These are phyloP conservation scores for Blastomyces percursus DNA, from an alignment of 2,329 filamentous ascomycete genomes.

Conservation along the genomic window DNA sequence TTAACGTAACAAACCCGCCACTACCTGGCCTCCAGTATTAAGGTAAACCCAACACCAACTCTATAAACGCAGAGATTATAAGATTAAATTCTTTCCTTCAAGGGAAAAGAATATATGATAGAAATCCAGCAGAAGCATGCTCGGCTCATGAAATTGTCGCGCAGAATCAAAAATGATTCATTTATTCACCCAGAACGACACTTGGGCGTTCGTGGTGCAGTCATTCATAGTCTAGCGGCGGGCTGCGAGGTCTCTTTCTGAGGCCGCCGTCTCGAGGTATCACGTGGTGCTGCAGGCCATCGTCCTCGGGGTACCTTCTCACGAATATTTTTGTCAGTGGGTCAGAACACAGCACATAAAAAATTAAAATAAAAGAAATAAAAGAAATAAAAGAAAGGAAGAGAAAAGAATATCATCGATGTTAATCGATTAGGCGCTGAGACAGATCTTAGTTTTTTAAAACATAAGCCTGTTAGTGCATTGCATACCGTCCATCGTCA, in stretches of 20 bases:
- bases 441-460: not conserved
- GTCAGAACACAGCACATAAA: not conserved
- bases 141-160: not conserved
- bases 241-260: not conserved
- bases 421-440: not conserved
- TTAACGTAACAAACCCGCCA: not conserved
- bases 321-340: not conserved
- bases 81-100: not conserved
- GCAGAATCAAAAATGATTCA: not conserved
- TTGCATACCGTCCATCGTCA: conserved; percentile 19
- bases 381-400: not conserved
- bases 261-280: not conserved
- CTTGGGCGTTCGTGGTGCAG: not conserved
- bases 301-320: not conserved
- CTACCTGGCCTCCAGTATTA: not conserved
- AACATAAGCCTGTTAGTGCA: not conserved
- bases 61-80: not conserved
- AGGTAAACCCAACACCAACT: not conserved
- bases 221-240: not conserved
- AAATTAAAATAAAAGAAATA: not conserved
- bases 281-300: not conserved
- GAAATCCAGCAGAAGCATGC: not conserved
- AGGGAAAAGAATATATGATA: not conserved
- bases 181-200: not conserved
- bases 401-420: not conserved